Conservation (phyloP, 1,139 yeast genomes). For the Debaryomyces coudertii region DNA sequence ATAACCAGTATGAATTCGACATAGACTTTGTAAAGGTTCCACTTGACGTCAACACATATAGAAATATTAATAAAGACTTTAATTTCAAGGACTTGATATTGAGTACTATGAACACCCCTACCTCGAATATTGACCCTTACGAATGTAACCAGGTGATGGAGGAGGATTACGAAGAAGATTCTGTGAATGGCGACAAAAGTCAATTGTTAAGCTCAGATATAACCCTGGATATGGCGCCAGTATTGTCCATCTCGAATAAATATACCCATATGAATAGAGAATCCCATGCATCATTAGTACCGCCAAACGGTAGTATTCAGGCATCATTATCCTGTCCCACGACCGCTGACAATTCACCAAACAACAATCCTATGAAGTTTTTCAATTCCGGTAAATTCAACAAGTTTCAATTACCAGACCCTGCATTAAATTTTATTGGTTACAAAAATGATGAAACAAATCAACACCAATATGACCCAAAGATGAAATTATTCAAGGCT, state of each 20-base stretch:
- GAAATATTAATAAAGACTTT: conserved; percentile 61
- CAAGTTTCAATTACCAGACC: conserved; percentile 43
- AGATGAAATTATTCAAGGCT: conserved; percentile 30
- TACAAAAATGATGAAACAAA: neutral
- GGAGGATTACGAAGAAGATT: conserved; percentile 19
- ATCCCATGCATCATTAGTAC: conserved; percentile 3
- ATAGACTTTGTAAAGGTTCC: conserved; percentile 54
- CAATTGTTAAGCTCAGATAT: conserved; percentile 46
- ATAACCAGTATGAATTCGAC: conserved; percentile 37
- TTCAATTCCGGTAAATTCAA: neutral
- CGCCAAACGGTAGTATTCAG: conserved; percentile 12
- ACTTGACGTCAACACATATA: conserved; percentile 58
- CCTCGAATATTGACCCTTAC: neutral
- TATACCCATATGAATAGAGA: conserved; percentile 16
- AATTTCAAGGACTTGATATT: conserved; percentile 43
- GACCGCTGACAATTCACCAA: conserved; percentile 12
- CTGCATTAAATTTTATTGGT: conserved; percentile 29
- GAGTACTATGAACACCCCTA: conserved; percentile 8
- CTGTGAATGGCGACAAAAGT: conserved; percentile 13
- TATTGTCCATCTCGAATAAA: conserved; percentile 32
- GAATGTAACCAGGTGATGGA: conserved; percentile 10
- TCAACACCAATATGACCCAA: conserved; percentile 22
- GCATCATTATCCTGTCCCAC: conserved; percentile 15
- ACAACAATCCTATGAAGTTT: conserved; percentile 12
- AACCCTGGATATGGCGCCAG: conserved; percentile 49